Percentiles rank a stretch among this genome's conserved stretches.
Evolutionary conservation across 2,329 filamentous ascomycete species (phyloP).

Genomic region (Dothidotthia symphoricarpi): DNA sequence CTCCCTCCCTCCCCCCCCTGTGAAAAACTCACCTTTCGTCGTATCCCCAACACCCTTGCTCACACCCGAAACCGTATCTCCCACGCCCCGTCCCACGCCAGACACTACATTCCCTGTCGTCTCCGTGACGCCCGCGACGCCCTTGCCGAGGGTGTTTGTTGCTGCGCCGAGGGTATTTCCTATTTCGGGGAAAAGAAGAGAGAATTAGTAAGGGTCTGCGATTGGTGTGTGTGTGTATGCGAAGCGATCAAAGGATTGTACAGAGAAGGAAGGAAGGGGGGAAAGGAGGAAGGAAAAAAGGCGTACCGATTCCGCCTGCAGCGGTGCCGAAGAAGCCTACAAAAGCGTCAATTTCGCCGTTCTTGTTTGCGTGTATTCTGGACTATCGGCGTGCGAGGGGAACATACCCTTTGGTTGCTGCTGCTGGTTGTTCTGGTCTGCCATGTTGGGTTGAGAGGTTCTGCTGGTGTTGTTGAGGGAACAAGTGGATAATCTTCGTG

Average conservation of each 20-base stretch:
- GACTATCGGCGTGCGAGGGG: too few relatives aligned
- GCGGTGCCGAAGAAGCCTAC: conserved; percentile 37
- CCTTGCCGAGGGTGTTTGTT: conserved; percentile 37
- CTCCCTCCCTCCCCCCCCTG: background rate
- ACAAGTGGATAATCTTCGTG: too few relatives aligned
- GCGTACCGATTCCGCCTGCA: conserved; percentile 31
- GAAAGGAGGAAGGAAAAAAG: background rate
- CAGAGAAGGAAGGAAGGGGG: background rate
- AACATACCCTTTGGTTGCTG: conserved; percentile 26
- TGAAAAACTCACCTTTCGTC: conserved; percentile 26
- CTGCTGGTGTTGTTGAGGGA: too few relatives aligned
- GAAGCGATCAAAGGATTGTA: too few relatives aligned
- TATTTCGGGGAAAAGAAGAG: conserved; percentile 6
- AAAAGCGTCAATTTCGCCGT: conserved; percentile 1
- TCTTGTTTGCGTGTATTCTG: too few relatives aligned
- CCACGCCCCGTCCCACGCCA: conserved; percentile 36
- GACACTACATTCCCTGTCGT: conserved; percentile 34
- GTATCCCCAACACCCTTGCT: conserved; percentile 38
- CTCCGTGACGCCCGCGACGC: conserved; percentile 31
- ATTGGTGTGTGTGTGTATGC: too few relatives aligned
- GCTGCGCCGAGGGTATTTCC: conserved; percentile 38
- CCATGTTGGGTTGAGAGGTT: too few relatives aligned
- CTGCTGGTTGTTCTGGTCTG: conserved; percentile 26
- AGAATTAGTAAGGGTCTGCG: too few relatives aligned
- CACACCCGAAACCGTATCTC: conserved; percentile 37